phyloP scores from a whole-genome alignment of 768 basidiomycete species.

The Kwoniella shandongensis region DNA sequence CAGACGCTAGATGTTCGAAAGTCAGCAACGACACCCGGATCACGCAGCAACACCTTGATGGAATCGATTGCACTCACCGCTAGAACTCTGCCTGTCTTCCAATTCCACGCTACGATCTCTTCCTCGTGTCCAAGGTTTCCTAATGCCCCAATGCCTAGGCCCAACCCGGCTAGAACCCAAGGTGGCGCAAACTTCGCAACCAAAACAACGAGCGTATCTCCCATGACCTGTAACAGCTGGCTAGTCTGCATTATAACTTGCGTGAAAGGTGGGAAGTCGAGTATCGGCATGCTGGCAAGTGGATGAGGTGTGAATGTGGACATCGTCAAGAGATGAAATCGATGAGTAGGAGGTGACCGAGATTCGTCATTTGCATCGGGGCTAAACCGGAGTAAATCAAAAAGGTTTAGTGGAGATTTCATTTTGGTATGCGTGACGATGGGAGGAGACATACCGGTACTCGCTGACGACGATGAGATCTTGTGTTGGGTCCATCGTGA shows the following conservation, averaged over 20 bases:
- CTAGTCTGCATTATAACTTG: conserved; percentile 32
- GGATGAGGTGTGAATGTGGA: conserved; percentile 47
- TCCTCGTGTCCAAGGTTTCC: conserved; percentile 47
- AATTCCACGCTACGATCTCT: conserved; percentile 66
- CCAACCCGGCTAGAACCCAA: conserved; percentile 41
- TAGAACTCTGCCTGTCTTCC: conserved; percentile 62
- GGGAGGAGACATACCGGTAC: conserved; percentile 55
- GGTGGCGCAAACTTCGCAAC: conserved; percentile 52
- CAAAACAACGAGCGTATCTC: conserved; percentile 60
- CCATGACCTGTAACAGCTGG: conserved; percentile 60
- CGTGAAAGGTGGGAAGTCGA: conserved; percentile 36
- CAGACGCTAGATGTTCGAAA: conserved; percentile 34
- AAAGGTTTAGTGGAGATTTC: not conserved
- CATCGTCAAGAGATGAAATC: conserved; percentile 46
- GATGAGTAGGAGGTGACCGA: conserved; percentile 32
- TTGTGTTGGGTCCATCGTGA: conserved; percentile 64
- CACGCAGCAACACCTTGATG: no score
- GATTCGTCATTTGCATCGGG: conserved; percentile 12
- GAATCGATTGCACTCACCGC: conserved; percentile 58
- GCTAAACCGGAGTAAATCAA: conserved; percentile 11
- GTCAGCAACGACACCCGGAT: no score
- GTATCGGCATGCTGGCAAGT: conserved; percentile 39
- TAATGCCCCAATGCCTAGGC: conserved; percentile 18
- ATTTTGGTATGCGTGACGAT: not conserved
- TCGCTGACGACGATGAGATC: conserved; percentile 62